A percentile compares a stretch with the other conserved stretches of the same genome.
Evolutionary conservation across 176 grass and related monocot species (phyloP).

Genomic region (barley (Hordeum vulgare)): MorexV3_pseudomolecules_assembly NC_058520.1:135405750-135406249

Average conservation of each 20-base stretch:
- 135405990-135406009: slow-evolving; percentile 34
- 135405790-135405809: not conserved
- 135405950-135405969: not conserved
- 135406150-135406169: slow-evolving; percentile 33
- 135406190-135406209: slow-evolving; percentile 40
- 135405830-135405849: not conserved
- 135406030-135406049: slow-evolving; percentile 7
- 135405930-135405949: not conserved
- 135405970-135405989: slow-evolving; percentile 16
- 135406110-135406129: slow-evolving; percentile 50
- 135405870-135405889: no score
- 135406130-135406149: slow-evolving; percentile 62
- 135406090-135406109: slow-evolving; percentile 12
- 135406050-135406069: slow-evolving; percentile 3
- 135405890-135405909: no score
- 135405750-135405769: not conserved
- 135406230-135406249: slow-evolving; percentile 33
- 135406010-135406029: slow-evolving; percentile 32
- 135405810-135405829: not conserved
- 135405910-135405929: not conserved
- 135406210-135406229: slow-evolving; percentile 41
- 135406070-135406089: slow-evolving; percentile 10
- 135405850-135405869: not conserved
- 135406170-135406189: slow-evolving; percentile 20
- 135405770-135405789: not conserved